Conservation (phyloP, 257 asterid species). For the Paulownia fortunei region DNA sequence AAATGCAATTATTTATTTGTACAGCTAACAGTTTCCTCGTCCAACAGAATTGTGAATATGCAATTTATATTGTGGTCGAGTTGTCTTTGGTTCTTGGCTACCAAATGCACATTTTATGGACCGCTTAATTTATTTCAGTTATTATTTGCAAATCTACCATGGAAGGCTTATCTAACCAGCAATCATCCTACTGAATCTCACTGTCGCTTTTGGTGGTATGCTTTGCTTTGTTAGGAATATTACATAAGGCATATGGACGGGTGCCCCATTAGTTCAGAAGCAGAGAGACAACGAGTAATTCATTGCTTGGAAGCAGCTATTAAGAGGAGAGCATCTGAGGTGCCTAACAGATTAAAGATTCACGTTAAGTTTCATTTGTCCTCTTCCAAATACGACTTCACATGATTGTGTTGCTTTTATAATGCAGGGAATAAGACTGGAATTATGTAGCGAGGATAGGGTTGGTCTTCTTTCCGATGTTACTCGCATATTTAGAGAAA, state of each 20-base stretch:
- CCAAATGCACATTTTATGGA: constrained; percentile 9
- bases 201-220: background rate
- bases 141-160: background rate
- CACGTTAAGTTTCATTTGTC: background rate
- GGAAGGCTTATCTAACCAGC: background rate
- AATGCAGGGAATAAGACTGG: constrained; percentile 64
- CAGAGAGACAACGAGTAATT: constrained; percentile 64
- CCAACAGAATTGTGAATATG: background rate
- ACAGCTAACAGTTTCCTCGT: background rate
- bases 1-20: background rate
- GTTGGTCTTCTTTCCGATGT: constrained; percentile 67
- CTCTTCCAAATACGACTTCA: too few relatives aligned
- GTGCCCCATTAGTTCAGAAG: constrained; percentile 62
- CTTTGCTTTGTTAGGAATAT: constrained; percentile 54
- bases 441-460: constrained; percentile 63
- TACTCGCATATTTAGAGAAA: constrained; percentile 71
- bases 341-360: background rate
- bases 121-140: background rate
- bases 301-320: constrained; percentile 79
- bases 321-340: constrained; percentile 72
- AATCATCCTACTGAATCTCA: background rate
- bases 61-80: background rate
- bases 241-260: constrained; percentile 74
- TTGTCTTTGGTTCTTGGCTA: constrained; percentile 10
- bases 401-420: background rate